Conservation (phyloP, 208 protist genomes). For the Acanthamoeba culbertsoni region DNA sequence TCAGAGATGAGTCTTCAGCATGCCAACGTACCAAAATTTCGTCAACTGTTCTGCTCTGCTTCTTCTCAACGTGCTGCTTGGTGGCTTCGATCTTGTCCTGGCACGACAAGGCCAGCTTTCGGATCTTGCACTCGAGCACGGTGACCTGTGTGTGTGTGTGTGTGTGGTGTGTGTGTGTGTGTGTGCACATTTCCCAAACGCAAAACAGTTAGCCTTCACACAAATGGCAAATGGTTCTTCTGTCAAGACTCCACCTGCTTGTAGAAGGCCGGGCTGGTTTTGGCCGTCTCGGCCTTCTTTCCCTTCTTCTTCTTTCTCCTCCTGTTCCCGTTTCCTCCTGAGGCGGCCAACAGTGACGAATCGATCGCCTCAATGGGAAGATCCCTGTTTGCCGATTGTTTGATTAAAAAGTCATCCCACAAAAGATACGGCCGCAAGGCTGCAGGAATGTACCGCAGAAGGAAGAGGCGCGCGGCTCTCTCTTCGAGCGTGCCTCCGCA, state of each 20-base stretch:
- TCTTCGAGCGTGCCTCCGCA: conserved; percentile 43
- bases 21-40: conserved; percentile 55
- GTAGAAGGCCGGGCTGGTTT: neutral
- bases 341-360: neutral
- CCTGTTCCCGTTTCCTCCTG: neutral
- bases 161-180: too few relatives aligned
- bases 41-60: conserved; percentile 30
- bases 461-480: neutral
- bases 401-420: too few relatives aligned
- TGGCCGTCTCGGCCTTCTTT: conserved; percentile 17
- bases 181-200: neutral
- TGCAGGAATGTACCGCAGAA: neutral
- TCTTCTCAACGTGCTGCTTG: conserved; percentile 46
- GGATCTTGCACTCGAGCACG: conserved; percentile 15
- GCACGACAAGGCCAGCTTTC: neutral
- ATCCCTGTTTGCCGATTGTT: neutral
- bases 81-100: conserved; percentile 34
- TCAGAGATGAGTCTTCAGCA: too few relatives aligned
- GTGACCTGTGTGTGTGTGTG: too few relatives aligned
- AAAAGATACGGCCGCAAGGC: neutral
- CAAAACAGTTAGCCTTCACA: neutral
- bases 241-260: neutral
- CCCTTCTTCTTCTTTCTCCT: conserved; percentile 23
- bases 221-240: neutral
- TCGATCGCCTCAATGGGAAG: neutral